These are phyloP conservation scores for Fusarium nematophilum DNA, from an alignment of 2,329 filamentous ascomycete genomes.

Conservation along the genomic window DNA sequence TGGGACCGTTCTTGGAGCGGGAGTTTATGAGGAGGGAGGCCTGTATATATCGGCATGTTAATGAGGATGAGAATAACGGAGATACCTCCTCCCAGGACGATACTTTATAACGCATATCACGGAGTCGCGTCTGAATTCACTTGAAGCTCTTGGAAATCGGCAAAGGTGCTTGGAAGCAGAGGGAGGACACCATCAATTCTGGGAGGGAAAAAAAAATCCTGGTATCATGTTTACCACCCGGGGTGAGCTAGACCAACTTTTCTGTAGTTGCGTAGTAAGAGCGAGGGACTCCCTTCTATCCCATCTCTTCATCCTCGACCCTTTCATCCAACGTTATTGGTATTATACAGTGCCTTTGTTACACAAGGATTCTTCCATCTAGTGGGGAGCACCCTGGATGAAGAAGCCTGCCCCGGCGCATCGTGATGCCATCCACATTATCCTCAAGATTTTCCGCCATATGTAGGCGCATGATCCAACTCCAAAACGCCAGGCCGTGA, in stretches of 20 bases:
- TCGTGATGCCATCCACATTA: slow-evolving; percentile 27
- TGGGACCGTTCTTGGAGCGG: slow-evolving; percentile 1
- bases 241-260: slow-evolving; percentile 17
- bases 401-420: neutral
- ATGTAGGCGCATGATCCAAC: slow-evolving; percentile 26
- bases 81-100: slow-evolving; percentile 8
- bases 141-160: neutral
- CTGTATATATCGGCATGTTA: slow-evolving; percentile 37
- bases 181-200: neutral
- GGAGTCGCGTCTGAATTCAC: neutral
- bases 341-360: slow-evolving; percentile 22
- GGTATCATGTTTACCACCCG: slow-evolving; percentile 27
- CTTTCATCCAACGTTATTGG: slow-evolving; percentile 19
- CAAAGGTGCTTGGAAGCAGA: too few species aligned
- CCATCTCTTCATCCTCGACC: slow-evolving; percentile 13
- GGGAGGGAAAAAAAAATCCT: neutral
- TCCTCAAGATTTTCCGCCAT: slow-evolving; percentile 14
- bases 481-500: slow-evolving; percentile 43
- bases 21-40: slow-evolving; percentile 9
- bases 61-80: slow-evolving; percentile 35
- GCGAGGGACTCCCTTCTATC: slow-evolving; percentile 24
- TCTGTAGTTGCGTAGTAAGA: slow-evolving; percentile 26
- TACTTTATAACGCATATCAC: neutral
- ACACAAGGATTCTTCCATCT: slow-evolving; percentile 20
- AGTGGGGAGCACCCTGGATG: slow-evolving; percentile 10